Percentiles rank a stretch among this genome's conserved stretches.
These are phyloP conservation scores for Phytomonas sp. DNA, from an alignment of 208 protist genomes.

Conservation along the genomic window DNA sequence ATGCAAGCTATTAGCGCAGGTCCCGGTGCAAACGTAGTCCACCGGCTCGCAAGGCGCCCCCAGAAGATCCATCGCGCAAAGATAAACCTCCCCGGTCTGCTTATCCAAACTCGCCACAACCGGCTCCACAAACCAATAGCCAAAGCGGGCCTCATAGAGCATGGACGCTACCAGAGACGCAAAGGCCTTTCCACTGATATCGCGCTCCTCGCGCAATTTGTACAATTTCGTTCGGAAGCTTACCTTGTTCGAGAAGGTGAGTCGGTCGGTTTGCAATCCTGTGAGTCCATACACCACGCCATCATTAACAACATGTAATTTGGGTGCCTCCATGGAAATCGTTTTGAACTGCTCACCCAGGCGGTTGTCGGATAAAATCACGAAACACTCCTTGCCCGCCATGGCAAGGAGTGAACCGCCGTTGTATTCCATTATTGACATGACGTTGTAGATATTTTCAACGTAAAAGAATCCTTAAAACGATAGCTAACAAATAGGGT, in stretches of 20 bases:
- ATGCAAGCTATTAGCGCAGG: conserved; percentile 93
- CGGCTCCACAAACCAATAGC: conserved; percentile 97
- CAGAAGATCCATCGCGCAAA: conserved; percentile 95
- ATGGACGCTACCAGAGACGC: conserved; percentile 74
- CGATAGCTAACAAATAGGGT: neutral
- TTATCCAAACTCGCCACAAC: conserved; percentile 96
- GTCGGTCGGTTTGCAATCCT: conserved; percentile 95
- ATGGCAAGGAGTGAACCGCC: conserved; percentile 96
- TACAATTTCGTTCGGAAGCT: conserved; percentile 87
- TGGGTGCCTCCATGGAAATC: conserved; percentile 93
- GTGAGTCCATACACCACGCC: conserved; percentile 93
- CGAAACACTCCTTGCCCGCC: conserved; percentile 97
- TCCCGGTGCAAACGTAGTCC: conserved; percentile 97
- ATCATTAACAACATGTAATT: conserved; percentile 94
- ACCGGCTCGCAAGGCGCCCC: conserved; percentile 90
- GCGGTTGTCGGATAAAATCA: conserved; percentile 95
- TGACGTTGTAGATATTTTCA: conserved; percentile 16
- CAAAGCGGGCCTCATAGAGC: conserved; percentile 94
- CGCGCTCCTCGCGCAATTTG: conserved; percentile 85
- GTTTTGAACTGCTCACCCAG: conserved; percentile 95
- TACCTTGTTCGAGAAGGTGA: conserved; percentile 91
- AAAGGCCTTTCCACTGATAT: conserved; percentile 84
- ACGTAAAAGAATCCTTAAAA: neutral
- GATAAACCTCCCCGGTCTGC: conserved; percentile 90
- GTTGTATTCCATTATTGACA: conserved; percentile 94